Conservation (phyloP, 108 stramenopile species). For the Discostella stelligeroides region DNA sequence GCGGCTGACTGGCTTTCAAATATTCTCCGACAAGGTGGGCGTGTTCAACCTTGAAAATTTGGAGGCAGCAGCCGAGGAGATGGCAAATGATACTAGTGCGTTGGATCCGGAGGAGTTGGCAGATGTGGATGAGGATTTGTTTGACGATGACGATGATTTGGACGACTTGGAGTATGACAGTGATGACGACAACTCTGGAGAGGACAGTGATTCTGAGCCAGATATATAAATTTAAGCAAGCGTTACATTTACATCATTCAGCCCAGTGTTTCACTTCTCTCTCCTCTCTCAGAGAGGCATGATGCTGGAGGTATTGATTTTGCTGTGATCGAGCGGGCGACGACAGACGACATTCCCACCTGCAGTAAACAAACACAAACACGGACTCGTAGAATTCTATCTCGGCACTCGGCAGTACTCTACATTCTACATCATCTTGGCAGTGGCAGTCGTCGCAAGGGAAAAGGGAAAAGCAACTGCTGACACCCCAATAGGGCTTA, state of each 20-base stretch:
- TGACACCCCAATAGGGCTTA: too few relatives aligned
- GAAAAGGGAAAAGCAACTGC: too few relatives aligned
- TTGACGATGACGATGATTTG: slow-evolving; percentile 82
- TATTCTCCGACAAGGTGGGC: slow-evolving; percentile 72
- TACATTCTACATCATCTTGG: too few relatives aligned
- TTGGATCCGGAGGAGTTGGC: slow-evolving; percentile 58
- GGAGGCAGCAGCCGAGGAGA: slow-evolving; percentile 80
- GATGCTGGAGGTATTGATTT: too few relatives aligned
- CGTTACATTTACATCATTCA: not conserved
- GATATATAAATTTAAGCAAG: slow-evolving; percentile 41
- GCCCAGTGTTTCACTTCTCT: not conserved
- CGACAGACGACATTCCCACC: too few relatives aligned
- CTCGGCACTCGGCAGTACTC: too few relatives aligned
- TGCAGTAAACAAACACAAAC: too few relatives aligned
- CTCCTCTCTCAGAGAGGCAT: too few relatives aligned
- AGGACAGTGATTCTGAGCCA: slow-evolving; percentile 65
- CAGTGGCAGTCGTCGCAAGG: too few relatives aligned
- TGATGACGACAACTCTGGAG: slow-evolving; percentile 66
- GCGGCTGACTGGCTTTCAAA: slow-evolving; percentile 73
- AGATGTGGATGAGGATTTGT: slow-evolving; percentile 68
- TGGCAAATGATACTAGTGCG: slow-evolving; percentile 65
- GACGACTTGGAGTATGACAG: slow-evolving; percentile 77
- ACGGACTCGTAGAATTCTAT: too few relatives aligned
- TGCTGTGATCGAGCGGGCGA: too few relatives aligned
- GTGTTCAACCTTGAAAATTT: slow-evolving; percentile 77